Percentiles rank a stretch among this genome's conserved stretches.
phyloP scores from a whole-genome alignment of 768 basidiomycete genomes.

The Tricholoma flavovirens region DNA sequence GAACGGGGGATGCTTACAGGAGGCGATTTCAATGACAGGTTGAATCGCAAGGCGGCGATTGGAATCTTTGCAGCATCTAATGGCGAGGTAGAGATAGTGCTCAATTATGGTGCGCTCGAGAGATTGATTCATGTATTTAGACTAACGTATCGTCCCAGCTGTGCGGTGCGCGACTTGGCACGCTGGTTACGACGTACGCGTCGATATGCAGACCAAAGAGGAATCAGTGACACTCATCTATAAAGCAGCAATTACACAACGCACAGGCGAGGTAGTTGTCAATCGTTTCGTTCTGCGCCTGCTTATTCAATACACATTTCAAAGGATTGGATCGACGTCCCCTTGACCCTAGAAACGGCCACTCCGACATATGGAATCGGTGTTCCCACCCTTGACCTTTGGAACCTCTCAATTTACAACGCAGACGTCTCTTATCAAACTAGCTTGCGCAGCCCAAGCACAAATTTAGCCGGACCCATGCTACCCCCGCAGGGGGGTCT shows the following conservation, averaged over 20 bases:
- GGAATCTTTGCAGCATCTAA: conserved; percentile 31
- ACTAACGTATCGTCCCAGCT: conserved; percentile 18
- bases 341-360: conserved; percentile 38
- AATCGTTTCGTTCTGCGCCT: not conserved
- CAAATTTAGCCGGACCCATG: no score
- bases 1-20: conserved; percentile 18
- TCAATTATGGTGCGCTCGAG: conserved; percentile 32
- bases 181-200: conserved; percentile 35
- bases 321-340: conserved; percentile 38
- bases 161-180: conserved; percentile 31
- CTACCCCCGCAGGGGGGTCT: no score
- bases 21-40: conserved; percentile 16
- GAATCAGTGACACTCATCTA: conserved; percentile 30
- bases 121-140: not conserved
- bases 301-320: not conserved
- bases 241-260: conserved; percentile 34
- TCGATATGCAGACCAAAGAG: conserved; percentile 32
- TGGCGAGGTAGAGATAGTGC: conserved; percentile 31
- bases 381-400: conserved; percentile 31
- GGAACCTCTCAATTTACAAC: conserved; percentile 27
- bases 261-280: conserved; percentile 34
- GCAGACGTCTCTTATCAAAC: no score
- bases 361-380: conserved; percentile 35
- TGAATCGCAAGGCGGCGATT: conserved; percentile 26
- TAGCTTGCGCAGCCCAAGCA: no score